These are phyloP conservation scores for Saccharomyces hybrid DNA, from an alignment of 1,139 yeast genomes.

Conservation along the genomic window DNA sequence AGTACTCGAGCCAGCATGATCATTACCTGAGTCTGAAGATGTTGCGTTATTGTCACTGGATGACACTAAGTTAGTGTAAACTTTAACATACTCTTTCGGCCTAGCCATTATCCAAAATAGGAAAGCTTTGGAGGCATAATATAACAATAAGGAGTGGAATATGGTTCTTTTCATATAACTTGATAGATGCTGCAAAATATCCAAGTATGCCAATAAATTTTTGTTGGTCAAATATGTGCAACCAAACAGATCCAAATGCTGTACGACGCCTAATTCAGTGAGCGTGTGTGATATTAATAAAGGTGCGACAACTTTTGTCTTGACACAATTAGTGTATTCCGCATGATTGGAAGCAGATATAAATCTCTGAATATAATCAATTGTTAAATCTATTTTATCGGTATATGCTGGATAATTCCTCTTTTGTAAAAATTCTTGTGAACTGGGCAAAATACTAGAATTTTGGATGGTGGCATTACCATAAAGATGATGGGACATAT, in stretches of 20 bases:
- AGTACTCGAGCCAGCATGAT: not conserved
- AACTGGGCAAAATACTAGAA: constrained; percentile 15
- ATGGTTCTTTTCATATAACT: constrained; percentile 19
- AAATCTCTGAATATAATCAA: constrained; percentile 23
- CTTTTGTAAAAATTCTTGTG: constrained; percentile 14
- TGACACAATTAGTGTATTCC: constrained; percentile 20
- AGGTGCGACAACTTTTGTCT: constrained; percentile 17
- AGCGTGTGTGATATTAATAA: constrained; percentile 16
- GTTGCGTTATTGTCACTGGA: not conserved
- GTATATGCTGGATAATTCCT: constrained; percentile 14
- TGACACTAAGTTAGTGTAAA: constrained; percentile 9
- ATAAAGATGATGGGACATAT: constrained; percentile 16
- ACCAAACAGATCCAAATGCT: constrained; percentile 25
- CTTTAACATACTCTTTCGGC: constrained; percentile 23
- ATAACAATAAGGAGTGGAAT: constrained; percentile 22
- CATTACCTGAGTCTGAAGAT: not conserved
- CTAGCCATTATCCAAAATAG: constrained; percentile 29
- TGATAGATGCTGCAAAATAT: constrained; percentile 19
- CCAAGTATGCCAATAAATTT: constrained; percentile 19
- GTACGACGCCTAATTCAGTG: constrained; percentile 18
- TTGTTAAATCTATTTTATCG: constrained; percentile 21
- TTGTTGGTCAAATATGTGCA: constrained; percentile 21
- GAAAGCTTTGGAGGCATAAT: constrained; percentile 25
- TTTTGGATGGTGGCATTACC: constrained; percentile 13
- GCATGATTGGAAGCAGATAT: constrained; percentile 28